These are phyloP conservation scores for Trametes sanguinea DNA, from an alignment of 768 basidiomycete species.

Conservation along the genomic window DNA sequence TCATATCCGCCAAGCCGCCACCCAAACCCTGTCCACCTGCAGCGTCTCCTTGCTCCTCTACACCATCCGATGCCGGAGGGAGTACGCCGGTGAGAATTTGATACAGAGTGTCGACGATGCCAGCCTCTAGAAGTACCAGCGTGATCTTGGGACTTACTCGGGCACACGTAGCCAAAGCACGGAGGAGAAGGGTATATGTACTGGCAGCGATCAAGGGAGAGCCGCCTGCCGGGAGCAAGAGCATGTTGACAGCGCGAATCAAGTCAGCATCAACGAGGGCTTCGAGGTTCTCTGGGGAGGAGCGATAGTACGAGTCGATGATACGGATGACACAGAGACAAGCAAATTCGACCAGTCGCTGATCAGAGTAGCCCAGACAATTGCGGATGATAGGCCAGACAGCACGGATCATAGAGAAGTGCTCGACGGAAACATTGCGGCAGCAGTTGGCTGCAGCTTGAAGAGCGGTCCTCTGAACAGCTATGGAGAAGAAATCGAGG, in stretches of 20 bases:
- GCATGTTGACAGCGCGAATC: slow-evolving; percentile 80
- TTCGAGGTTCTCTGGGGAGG: slow-evolving; percentile 85
- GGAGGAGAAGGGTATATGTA: slow-evolving; percentile 87
- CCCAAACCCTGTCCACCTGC: slow-evolving; percentile 75
- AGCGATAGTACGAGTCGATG: slow-evolving; percentile 88
- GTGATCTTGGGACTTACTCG: slow-evolving; percentile 88
- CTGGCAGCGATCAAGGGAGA: slow-evolving; percentile 83
- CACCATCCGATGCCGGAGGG: slow-evolving; percentile 60
- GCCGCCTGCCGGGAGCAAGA: slow-evolving; percentile 83
- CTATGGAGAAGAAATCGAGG: slow-evolving; percentile 98
- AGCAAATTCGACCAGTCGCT: slow-evolving; percentile 96
- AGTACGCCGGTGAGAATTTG: slow-evolving; percentile 95
- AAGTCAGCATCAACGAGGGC: slow-evolving; percentile 76
- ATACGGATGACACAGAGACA: slow-evolving; percentile 93
- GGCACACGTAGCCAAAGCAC: slow-evolving; percentile 85
- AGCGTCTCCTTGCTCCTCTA: slow-evolving; percentile 63
- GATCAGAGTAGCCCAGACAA: slow-evolving; percentile 89
- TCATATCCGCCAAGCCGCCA: slow-evolving; percentile 92
- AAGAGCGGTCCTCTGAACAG: slow-evolving; percentile 94
- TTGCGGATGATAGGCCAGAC: slow-evolving; percentile 94
- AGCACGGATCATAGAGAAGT: slow-evolving; percentile 84
- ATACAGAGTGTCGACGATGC: slow-evolving; percentile 89
- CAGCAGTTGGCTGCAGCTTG: slow-evolving; percentile 98
- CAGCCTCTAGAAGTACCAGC: slow-evolving; percentile 83
- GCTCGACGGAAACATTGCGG: slow-evolving; percentile 85